Percentiles rank a stretch among this genome's conserved stretches.
phyloP scores from a whole-genome alignment of 2,329 filamentous ascomycete species.

The Alternaria metachromatica region DNA sequence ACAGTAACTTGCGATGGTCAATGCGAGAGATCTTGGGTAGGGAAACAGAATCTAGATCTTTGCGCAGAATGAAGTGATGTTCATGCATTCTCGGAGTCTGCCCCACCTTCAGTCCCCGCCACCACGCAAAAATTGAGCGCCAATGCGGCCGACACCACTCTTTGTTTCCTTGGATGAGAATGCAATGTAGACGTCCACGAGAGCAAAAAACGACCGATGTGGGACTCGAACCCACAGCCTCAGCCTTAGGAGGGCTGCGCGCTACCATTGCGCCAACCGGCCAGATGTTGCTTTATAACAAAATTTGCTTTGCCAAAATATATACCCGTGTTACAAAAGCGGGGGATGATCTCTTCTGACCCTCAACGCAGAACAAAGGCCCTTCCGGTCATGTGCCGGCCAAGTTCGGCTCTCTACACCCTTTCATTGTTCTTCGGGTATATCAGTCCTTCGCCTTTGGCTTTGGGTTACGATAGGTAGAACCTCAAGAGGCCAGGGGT shows the following conservation, averaged over 20 bases:
- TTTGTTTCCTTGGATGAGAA: not conserved
- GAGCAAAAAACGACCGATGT: slow-evolving; percentile 38
- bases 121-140: not conserved
- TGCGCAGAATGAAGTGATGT: not conserved
- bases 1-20: accelerated
- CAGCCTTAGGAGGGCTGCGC: slow-evolving; percentile 50
- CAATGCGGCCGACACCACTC: not conserved
- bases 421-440: not conserved
- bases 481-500: not conserved
- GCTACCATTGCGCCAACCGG: slow-evolving; percentile 50
- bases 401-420: not conserved
- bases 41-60: too few species aligned
- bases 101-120: not conserved
- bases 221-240: slow-evolving; percentile 50
- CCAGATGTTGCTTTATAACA: slow-evolving; percentile 19
- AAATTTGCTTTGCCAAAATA: not conserved
- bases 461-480: not conserved
- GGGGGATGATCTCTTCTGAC: too few species aligned
- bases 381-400: not conserved
- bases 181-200: not conserved
- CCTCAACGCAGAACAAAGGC: not conserved
- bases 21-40: not conserved
- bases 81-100: not conserved
- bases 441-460: not conserved
- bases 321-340: not conserved